Evolutionary conservation across 164 flowering plant genomes (phyloP), one percentile per base, ranked within the genome.

Genomic region (Magnolia kwangsiensis): DNA sequence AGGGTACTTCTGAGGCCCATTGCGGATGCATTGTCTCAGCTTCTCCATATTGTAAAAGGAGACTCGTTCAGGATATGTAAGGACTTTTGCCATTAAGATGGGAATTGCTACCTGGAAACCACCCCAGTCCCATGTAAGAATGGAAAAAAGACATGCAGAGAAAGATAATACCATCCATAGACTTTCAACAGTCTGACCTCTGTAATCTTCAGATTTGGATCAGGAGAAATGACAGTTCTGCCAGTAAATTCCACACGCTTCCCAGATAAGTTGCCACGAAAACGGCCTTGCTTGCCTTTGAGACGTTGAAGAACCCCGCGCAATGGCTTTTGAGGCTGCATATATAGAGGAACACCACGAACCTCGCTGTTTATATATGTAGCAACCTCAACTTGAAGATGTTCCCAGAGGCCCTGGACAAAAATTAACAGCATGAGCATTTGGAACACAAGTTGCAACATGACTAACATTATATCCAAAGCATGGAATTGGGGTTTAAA

Each of bases 211-310:
- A 96, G 87, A 83, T 96, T 96, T 66, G 99, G 99, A 70, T 96
- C 99, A 58, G 99, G 99, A 29, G 99, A 94, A 76, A 96, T 96
- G 72, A 96, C 99, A 81, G 98, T 96, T 79, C 99, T 85, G 61
- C 97, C 99, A 78, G 99, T 94, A 81, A 75, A 96, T 68, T 96
- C 96, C 77, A 96, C 99, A 83, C 98, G 97, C 80, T 96, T 96
- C 70, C 99, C 99, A 29, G 92, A 88, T 72, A 96, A 86, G 75
- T 94, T 94, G 64, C 93, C 92, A 78, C 99, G 93, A 75, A 96
- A 92, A 4, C 98, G 91, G 59, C 99, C 99, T 76, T 91, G 92
- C 83, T 94, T 96, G 72, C 98, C 99, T 83, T 94, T 94, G 20
- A 94, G 89, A 23, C 97, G 96, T 83, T 96, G 99, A 81, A 92